Evolutionary conservation across 2,329 filamentous ascomycete genomes (phyloP).

Genomic region (Kalmusia sp.): DNA sequence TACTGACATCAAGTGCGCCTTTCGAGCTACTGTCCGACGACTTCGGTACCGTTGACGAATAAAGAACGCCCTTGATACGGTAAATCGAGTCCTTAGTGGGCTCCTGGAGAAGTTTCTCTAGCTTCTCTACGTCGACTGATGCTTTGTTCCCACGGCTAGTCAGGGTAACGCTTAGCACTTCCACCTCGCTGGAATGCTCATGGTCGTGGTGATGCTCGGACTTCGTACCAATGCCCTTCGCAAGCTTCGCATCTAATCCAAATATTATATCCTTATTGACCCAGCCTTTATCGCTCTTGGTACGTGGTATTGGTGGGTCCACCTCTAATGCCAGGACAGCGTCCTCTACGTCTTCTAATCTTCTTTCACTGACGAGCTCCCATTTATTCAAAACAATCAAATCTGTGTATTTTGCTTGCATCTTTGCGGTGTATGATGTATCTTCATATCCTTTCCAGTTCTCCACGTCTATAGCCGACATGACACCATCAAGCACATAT

Average conservation of each 20-base stretch:
- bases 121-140: slow-evolving; percentile 65
- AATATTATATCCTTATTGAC: slow-evolving; percentile 83
- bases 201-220: slow-evolving; percentile 68
- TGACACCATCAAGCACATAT: slow-evolving; percentile 84
- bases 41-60: slow-evolving; percentile 53
- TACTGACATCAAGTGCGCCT: slow-evolving; percentile 43
- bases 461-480: slow-evolving; percentile 91
- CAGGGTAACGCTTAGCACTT: slow-evolving; percentile 85
- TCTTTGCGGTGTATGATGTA: slow-evolving; percentile 83
- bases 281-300: slow-evolving; percentile 82
- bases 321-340: slow-evolving; percentile 81
- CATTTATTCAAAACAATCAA: slow-evolving; percentile 93
- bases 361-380: slow-evolving; percentile 76
- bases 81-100: slow-evolving; percentile 95
- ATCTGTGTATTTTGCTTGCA: slow-evolving; percentile 91
- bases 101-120: slow-evolving; percentile 64
- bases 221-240: slow-evolving; percentile 53
- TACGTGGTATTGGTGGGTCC: slow-evolving; percentile 74
- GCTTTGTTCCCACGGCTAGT: slow-evolving; percentile 57
- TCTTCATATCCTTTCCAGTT: slow-evolving; percentile 95
- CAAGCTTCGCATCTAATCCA: slow-evolving; percentile 84
- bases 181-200: slow-evolving; percentile 82
- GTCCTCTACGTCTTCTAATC: slow-evolving; percentile 80
- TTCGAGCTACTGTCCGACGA: slow-evolving; percentile 51
- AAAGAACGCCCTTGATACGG: slow-evolving; percentile 81